These are phyloP conservation scores for Margaritispora aquatica DNA, from an alignment of 495 filamentous ascomycete genomes.

Conservation along the genomic window DNA sequence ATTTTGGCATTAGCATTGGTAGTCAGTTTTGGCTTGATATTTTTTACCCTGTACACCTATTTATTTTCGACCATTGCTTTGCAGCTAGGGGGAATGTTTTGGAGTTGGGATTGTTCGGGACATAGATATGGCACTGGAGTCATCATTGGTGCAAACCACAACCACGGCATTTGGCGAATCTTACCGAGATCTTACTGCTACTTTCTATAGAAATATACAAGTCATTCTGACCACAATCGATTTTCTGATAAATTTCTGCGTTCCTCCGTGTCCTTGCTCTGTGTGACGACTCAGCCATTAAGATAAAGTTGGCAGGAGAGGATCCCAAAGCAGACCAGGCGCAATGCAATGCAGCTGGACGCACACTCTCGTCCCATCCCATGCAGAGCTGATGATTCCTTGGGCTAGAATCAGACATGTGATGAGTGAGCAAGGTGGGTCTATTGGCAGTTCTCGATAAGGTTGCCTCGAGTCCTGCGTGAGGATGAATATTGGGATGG, in stretches of 20 bases:
- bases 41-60: not conserved
- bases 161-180: not conserved
- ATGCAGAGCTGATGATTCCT: not conserved
- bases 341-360: not conserved
- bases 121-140: not conserved
- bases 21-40: not conserved
- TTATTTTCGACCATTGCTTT: not conserved
- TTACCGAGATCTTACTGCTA: not conserved
- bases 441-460: not conserved
- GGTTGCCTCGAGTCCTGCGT: not conserved
- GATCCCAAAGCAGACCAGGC: not conserved
- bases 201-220: not conserved
- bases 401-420: not conserved
- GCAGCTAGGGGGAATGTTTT: not conserved
- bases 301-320: not conserved
- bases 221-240: not conserved
- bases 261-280: not conserved
- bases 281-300: not conserved
- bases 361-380: not conserved
- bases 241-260: not conserved
- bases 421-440: not conserved
- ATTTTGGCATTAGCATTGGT: not conserved
- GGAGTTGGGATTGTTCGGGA: not conserved
- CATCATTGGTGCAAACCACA: not conserved
- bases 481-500: not conserved